Evolutionary conservation across 768 basidiomycete species (phyloP), one percentile per base, ranked within the genome.

Genomic region (Porphyrellus cyaneotinctus): DNA sequence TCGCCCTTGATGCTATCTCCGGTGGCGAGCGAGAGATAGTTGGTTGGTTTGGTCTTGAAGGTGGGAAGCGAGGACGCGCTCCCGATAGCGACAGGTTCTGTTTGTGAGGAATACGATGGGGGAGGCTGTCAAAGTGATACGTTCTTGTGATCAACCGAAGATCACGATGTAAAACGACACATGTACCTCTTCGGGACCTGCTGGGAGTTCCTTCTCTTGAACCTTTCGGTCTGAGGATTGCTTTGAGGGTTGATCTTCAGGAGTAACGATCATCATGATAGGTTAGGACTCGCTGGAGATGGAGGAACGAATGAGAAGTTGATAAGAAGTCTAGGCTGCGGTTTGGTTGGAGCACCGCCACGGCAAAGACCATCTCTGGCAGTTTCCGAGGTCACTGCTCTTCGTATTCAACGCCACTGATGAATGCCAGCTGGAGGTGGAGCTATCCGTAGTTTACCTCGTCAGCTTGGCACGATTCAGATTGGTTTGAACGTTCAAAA

Each of bases 21-120:
- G 13, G 54, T 55, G 43, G 31, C 49, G 0, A 68, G 47, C 1
- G 32, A 4, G 31, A 70, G 57, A 24, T 51, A 52, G 54, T 68
- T 70, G 45, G 64, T 70, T 1, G 66, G 59, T 44, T 68, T 68
- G 14, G 57, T 51, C 36, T 66, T 70, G 61, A 52, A 65, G 1
- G 54, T 26, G 30, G 41, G 48, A n/a, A 18, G 14, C 31, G 32
- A n/a, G 18, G 43, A 1, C 10, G 2, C 11, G 32, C 43, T 42
- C 2, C 23, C 11, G 26, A 36, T 49, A n/a, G 39, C 36, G 7
- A 17, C 4, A 2, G 46, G 3, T 31, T 36, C 47, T 22, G 30
- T 3, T 4, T 17, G 47, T 12, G 43, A n/a, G 7, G 57, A 51
- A 50, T 70, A 67, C 8, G 57, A 56, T 1, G 67, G 66, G 14